These are phyloP conservation scores for Blastocystis sp. DNA, from an alignment of 352 stramenopile species.

Conservation along the genomic window DNA sequence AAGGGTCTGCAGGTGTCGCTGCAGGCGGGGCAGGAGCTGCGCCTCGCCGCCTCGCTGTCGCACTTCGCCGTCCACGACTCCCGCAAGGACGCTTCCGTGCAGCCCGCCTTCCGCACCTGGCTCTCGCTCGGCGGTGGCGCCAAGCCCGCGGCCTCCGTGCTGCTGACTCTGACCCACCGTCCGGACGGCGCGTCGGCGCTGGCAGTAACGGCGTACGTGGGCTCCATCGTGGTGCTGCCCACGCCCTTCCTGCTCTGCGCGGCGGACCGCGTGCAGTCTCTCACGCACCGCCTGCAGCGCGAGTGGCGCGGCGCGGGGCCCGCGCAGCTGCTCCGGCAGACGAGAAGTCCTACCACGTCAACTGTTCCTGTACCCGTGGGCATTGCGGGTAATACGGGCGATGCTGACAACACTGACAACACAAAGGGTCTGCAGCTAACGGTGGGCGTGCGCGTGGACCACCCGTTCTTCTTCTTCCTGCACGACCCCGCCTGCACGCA, in stretches of 20 bases:
- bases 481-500: not conserved
- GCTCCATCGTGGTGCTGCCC: not conserved
- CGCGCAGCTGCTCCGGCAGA: not conserved
- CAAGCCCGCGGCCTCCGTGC: not conserved
- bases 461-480: not conserved
- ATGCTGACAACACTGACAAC: too few relatives aligned
- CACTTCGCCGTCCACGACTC: not conserved
- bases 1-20: not conserved
- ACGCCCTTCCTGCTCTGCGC: not conserved
- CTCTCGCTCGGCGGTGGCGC: not conserved
- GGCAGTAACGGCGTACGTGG: not conserved
- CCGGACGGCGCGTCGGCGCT: not conserved
- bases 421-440: too few relatives aligned
- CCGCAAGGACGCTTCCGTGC: not conserved
- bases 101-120: not conserved
- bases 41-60: not conserved
- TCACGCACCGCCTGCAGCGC: not conserved
- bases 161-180: not conserved
- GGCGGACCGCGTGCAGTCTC: not conserved
- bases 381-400: too few relatives aligned
- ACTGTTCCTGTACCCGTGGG: too few relatives aligned
- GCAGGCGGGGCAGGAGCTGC: not conserved
- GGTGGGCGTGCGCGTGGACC: not conserved
- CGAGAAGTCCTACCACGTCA: not conserved
- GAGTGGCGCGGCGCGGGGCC: not conserved